A percentile compares a stretch with the other conserved stretches of the same genome.
Conservation (phyloP, 345 rosid species). For the Luvunga scandens region DNA sequence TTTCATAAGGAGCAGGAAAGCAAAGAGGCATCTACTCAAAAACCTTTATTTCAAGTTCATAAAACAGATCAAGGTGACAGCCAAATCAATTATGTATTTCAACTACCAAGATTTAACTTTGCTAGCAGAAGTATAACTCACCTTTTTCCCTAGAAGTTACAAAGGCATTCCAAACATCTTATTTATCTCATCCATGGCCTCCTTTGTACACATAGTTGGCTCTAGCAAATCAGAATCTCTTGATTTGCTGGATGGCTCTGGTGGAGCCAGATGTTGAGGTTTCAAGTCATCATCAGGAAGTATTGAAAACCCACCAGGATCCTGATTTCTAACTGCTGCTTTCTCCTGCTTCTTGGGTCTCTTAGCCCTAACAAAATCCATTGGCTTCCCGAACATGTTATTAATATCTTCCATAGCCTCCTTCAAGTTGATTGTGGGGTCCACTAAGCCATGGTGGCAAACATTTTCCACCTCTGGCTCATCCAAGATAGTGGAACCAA, state of each 20-base stretch:
- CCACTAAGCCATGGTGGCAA: constrained; percentile 98
- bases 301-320: constrained; percentile 57
- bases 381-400: constrained; percentile 94
- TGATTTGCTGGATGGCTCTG: constrained; percentile 30
- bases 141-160: constrained; percentile 48
- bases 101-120: constrained; percentile 1
- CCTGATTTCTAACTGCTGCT: constrained; percentile 32
- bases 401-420: constrained; percentile 96
- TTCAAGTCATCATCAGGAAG: constrained; percentile 76
- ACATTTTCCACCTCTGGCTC: constrained; percentile 83
- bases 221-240: constrained; percentile 58
- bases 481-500: constrained; percentile 70
- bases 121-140: background rate
- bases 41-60: background rate
- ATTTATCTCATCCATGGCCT: constrained; percentile 84
- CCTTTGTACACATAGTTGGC: constrained; percentile 80
- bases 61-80: background rate
- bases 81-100: background rate
- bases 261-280: constrained; percentile 23
- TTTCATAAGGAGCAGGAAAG: constrained; percentile 4
- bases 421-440: constrained; percentile 92
- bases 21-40: background rate
- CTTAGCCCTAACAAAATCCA: constrained; percentile 73
- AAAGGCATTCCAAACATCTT: constrained; percentile 81
- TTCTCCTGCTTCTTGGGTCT: constrained; percentile 62